Evolutionary conservation across 805 yeast genomes (phyloP).

Genomic region (Metschnikowia rubicola): DNA sequence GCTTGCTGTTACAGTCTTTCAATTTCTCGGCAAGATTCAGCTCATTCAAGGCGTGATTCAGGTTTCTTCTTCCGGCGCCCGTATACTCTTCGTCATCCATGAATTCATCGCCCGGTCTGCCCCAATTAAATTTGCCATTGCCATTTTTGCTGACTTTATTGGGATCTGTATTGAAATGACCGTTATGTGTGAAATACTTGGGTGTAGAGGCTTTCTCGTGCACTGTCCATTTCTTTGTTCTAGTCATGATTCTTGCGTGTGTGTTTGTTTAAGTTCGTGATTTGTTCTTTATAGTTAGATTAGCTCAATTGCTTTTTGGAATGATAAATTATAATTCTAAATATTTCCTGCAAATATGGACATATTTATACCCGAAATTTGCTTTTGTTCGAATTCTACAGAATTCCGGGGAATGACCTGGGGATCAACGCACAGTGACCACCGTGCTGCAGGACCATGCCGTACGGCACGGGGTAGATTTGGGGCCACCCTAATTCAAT

Average conservation of each 20-base stretch:
- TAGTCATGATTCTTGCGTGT: slow-evolving; percentile 47
- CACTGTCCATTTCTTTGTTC: slow-evolving; percentile 75
- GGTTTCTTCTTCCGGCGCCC: slow-evolving; percentile 34
- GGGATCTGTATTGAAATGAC: slow-evolving; percentile 66
- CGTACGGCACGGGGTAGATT: too few species aligned
- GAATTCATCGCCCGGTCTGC: slow-evolving; percentile 74
- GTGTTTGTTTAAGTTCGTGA: not conserved
- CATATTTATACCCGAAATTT: not conserved
- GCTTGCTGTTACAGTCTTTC: slow-evolving; percentile 14
- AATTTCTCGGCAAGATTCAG: slow-evolving; percentile 23
- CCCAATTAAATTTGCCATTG: slow-evolving; percentile 88
- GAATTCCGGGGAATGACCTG: slow-evolving; percentile 5
- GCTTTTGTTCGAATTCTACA: not conserved
- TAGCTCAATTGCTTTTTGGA: too few species aligned
- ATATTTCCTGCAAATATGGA: not conserved
- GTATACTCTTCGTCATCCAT: slow-evolving; percentile 49
- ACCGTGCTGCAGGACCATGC: not conserved
- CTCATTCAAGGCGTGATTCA: slow-evolving; percentile 37
- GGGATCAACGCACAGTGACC: not conserved
- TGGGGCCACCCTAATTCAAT: too few species aligned
- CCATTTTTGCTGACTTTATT: slow-evolving; percentile 78
- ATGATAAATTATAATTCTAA: too few species aligned
- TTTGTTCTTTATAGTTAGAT: too few species aligned
- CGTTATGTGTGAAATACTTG: slow-evolving; percentile 77
- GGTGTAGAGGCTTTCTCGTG: slow-evolving; percentile 60